Evolutionary conservation across 306 rosid genomes (phyloP), one percentile per base, ranked within the genome.

Genomic region (Bauhinia variegata): DNA sequence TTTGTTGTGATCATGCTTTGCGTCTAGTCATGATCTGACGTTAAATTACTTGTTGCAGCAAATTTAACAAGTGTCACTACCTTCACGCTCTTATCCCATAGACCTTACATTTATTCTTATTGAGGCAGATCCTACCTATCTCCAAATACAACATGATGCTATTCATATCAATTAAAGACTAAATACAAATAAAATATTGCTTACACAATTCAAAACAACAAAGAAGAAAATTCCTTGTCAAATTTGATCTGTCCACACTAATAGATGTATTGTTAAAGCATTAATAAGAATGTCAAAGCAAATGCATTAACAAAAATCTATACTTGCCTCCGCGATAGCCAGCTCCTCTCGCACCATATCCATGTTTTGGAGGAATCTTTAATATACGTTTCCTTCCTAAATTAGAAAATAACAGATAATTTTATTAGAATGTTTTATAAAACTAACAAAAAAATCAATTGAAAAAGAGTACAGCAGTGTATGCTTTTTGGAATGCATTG

Each of bases 291-390:
- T 57, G 62, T 61, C 18, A 76, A 63, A 23, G 28, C 28, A 23
- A 23, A 23, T 23, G 28, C 28, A 23, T 23, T 23, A 23, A 23
- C 28, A 1, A 23, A 23, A 23, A 68, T 62, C 32, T 51, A 60
- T 37, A 37, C 82, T 78, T 77, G 81, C 98, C 98, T 89, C 96
- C 98, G 74, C 61, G 86, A 53, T 96, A 89, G 13, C 98, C 98
- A 51, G 98, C 98, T 17, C 96, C 98, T 78, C 98, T 86, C 11
- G 76, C 63, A 50, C 98, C 98, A 43, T 92, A 92, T 37, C 83
- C 98, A 55, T 89, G 96, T 73, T 87, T 75, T 50, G 98, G 93
- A 68, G 98, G 98, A 83, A 92, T 78, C 89, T 89, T 92, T 77
- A 89, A 67, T 46, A 74, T 54, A 23, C 98, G 82, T 67, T 92